Conservation (phyloP, 2,329 filamentous ascomycete genomes). For the Lomentospora prolificans region DNA sequence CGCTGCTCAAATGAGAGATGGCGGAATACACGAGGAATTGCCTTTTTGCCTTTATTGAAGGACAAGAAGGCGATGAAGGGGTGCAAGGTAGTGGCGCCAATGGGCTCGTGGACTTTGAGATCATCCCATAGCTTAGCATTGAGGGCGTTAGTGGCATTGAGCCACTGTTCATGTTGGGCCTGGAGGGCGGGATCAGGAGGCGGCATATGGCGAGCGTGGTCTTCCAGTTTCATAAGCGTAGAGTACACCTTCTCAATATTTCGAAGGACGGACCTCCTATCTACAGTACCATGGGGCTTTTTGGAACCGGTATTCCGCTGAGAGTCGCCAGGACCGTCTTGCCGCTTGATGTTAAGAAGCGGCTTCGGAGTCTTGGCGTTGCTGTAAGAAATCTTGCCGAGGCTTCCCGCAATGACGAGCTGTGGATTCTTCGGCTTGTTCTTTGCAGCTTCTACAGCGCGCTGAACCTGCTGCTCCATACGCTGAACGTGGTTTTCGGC, state of each 20-base stretch:
- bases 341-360: conserved; percentile 86
- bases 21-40: conserved; percentile 87
- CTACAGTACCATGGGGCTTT: conserved; percentile 35
- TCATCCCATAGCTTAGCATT: conserved; percentile 76
- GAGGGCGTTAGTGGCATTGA: conserved; percentile 57
- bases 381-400: conserved; percentile 98
- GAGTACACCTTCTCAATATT: conserved; percentile 86
- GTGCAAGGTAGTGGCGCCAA: conserved; percentile 66
- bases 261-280: conserved; percentile 72
- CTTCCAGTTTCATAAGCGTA: conserved; percentile 86
- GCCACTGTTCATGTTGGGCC: conserved; percentile 71
- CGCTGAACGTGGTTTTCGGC: conserved; percentile 96
- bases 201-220: conserved; percentile 77
- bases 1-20: conserved; percentile 88
- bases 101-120: conserved; percentile 88
- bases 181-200: conserved; percentile 55
- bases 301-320: conserved; percentile 42
- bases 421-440: conserved; percentile 97
- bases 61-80: conserved; percentile 95
- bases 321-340: conserved; percentile 55
- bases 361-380: conserved; percentile 97
- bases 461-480: conserved; percentile 98
- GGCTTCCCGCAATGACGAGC: conserved; percentile 86
- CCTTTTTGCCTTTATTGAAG: conserved; percentile 92
- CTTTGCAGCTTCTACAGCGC: conserved; percentile 94